Evolutionary conservation across 257 asterid species (phyloP), one percentile per base, ranked within the genome.

Genomic region (Echium plantagineum): DNA sequence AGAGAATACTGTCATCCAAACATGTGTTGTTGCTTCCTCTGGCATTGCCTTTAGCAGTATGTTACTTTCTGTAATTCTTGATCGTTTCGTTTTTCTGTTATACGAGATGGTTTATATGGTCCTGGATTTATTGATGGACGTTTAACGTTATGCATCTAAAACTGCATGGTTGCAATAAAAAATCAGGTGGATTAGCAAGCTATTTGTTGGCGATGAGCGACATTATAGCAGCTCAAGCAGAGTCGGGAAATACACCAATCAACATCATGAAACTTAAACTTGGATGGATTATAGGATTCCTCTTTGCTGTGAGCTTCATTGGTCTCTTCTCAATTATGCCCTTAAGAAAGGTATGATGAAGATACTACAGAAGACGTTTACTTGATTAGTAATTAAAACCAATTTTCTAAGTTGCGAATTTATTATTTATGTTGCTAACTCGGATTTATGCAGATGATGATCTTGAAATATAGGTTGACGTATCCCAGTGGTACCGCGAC

Each of bases 401-500:
- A 49, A 5, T 15, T 5, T 49, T 49, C 3, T 0, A 17, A 8
- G 56, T 20, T 52, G 1, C 10, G n/a, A 52, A 5, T 52, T 15
- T 55, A 55, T 19, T 24, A n/a, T 24, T 24, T 3, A 24, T 24
- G 2, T 24, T 24, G 26, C 26, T 24, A 24, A 24, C 26, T 24
- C 26, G 26, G 3, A 55, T 21, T 21, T 21, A 15, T 55, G 18
- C 63, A 86, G 95, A 70, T 83, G 77, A 89, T 89, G 96, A 80
- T 89, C 51, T 66, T 85, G 74, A 80, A 73, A 73, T 89, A 84
- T 75, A 89, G 83, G 70, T 60, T 89, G 72, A 79, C 94, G 1
- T 86, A 84, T 72, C 97, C 97, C 2, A 89, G 94, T 69, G 97
- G 95, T 61, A 89, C 97, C 15, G 97, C 95, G 9, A 86, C 95